phyloP scores from a whole-genome alignment of 2,329 filamentous ascomycete species.

The Ceratocystis harringtonii region DNA sequence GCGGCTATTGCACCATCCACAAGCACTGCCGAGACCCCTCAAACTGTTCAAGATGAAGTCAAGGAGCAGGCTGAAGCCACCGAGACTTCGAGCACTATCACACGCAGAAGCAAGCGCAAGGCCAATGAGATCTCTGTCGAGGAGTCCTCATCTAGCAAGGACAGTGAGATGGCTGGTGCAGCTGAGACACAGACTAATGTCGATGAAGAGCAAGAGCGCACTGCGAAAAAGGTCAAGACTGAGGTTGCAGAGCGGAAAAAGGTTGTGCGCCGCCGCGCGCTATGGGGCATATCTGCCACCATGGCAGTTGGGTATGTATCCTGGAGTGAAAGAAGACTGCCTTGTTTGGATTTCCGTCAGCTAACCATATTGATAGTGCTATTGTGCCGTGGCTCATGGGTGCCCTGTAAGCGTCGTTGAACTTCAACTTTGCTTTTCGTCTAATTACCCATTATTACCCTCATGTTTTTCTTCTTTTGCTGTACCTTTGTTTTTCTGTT shows the following conservation, averaged over 20 bases:
- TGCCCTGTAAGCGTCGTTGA: slow-evolving; percentile 28
- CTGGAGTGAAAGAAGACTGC: no score
- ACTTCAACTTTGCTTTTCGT: slow-evolving; percentile 10
- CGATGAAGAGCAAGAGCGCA: slow-evolving; percentile 31
- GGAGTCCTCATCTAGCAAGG: slow-evolving; percentile 27
- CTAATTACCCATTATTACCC: slow-evolving; percentile 6
- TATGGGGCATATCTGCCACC: slow-evolving; percentile 74
- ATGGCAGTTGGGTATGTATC: slow-evolving; percentile 74
- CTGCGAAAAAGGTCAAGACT: slow-evolving; percentile 64
- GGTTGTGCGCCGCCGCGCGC: slow-evolving; percentile 68
- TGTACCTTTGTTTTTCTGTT: neutral
- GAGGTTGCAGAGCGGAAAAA: slow-evolving; percentile 73
- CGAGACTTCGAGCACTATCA: slow-evolving; percentile 25
- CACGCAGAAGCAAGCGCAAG: slow-evolving; percentile 55
- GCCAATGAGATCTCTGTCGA: slow-evolving; percentile 56
- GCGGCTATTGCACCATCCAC: slow-evolving; percentile 24
- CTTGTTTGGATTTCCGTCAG: no score
- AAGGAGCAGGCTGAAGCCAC: slow-evolving; percentile 29
- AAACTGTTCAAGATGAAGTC: slow-evolving; percentile 23
- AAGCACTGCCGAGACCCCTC: slow-evolving; percentile 22
- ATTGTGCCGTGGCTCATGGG: slow-evolving; percentile 39
- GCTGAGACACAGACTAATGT: slow-evolving; percentile 27
- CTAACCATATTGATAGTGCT: slow-evolving; percentile 24
- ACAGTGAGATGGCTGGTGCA: slow-evolving; percentile 7
- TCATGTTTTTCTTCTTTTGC: slow-evolving; percentile 3